A percentile compares a stretch with the other conserved stretches of the same genome.
Evolutionary conservation across 2,329 filamentous ascomycete species (phyloP).

Genomic region (Neofusicoccum cordaticola): DNA sequence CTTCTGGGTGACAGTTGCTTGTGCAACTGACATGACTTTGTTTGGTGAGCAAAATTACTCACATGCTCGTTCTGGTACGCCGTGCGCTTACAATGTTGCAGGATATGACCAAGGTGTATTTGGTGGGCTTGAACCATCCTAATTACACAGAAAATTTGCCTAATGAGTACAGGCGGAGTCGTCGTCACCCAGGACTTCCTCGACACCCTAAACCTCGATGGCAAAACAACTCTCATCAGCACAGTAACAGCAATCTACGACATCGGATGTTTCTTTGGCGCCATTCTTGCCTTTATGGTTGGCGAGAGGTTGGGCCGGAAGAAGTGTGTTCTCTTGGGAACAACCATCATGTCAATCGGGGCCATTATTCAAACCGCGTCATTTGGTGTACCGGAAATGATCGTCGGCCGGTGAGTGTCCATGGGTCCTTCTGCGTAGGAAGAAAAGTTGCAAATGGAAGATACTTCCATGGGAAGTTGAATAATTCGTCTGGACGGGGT

Average conservation of each 20-base stretch:
- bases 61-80: constrained; percentile 29
- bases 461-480: no score
- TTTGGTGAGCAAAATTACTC: constrained; percentile 28
- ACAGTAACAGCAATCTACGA: constrained; percentile 59
- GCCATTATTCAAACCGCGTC: constrained; percentile 49
- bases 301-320: constrained; percentile 51
- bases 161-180: constrained; percentile 44
- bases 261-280: constrained; percentile 60
- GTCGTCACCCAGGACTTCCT: constrained; percentile 55
- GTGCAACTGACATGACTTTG: constrained; percentile 50
- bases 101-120: constrained; percentile 54
- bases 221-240: constrained; percentile 39
- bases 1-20: constrained; percentile 54
- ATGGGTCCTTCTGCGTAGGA: neutral
- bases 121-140: constrained; percentile 26
- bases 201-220: constrained; percentile 44
- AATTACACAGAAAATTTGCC: neutral
- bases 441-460: no score
- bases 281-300: constrained; percentile 47
- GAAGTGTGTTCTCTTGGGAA: constrained; percentile 48
- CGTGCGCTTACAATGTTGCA: neutral
- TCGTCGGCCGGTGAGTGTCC: constrained; percentile 40
- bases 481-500: no score
- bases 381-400: constrained; percentile 48
- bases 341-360: constrained; percentile 48